Percentiles rank a stretch among this genome's conserved stretches.
Evolutionary conservation across 345 rosid genomes (phyloP).

Genomic region (Corchorus capsularis): DNA sequence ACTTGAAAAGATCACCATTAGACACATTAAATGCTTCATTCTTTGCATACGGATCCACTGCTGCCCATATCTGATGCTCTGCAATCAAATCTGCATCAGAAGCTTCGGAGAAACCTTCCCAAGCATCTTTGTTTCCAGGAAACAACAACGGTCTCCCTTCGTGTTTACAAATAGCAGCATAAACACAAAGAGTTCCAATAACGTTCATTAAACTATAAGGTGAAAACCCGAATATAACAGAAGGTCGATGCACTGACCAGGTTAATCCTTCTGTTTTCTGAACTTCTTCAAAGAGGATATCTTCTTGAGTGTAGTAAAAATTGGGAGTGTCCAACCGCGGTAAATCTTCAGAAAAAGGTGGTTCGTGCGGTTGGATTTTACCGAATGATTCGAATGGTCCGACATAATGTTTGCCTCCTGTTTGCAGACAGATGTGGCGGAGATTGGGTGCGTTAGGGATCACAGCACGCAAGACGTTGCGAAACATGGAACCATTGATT

Average conservation of each 20-base stretch:
- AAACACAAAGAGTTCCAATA: conserved; percentile 42
- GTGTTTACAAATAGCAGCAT: conserved; percentile 76
- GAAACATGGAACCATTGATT: conserved; percentile 69
- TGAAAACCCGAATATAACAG: conserved; percentile 51
- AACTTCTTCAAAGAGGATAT: conserved; percentile 57
- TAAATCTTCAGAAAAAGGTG: conserved; percentile 68
- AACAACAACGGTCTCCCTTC: conserved; percentile 47
- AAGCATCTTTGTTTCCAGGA: conserved; percentile 42
- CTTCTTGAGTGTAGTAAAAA: conserved; percentile 67
- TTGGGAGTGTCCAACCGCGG: conserved; percentile 60
- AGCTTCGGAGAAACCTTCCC: conserved; percentile 36
- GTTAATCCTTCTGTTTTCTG: conserved; percentile 52
- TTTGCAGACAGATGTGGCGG: conserved; percentile 79
- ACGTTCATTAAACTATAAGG: conserved; percentile 58
- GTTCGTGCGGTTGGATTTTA: conserved; percentile 33
- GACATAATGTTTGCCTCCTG: conserved; percentile 53
- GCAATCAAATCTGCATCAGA: conserved; percentile 60
- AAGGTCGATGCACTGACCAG: conserved; percentile 67
- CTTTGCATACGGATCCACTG: conserved; percentile 44
- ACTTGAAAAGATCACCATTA: conserved; percentile 55
- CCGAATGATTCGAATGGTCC: conserved; percentile 42
- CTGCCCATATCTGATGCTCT: conserved; percentile 58
- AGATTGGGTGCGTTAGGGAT: conserved; percentile 72
- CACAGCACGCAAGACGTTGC: conserved; percentile 60
- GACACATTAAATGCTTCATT: conserved; percentile 52